These are phyloP conservation scores for Globisporangium iwayamae DNA, from an alignment of 352 stramenopile species.

Conservation along the genomic window DNA sequence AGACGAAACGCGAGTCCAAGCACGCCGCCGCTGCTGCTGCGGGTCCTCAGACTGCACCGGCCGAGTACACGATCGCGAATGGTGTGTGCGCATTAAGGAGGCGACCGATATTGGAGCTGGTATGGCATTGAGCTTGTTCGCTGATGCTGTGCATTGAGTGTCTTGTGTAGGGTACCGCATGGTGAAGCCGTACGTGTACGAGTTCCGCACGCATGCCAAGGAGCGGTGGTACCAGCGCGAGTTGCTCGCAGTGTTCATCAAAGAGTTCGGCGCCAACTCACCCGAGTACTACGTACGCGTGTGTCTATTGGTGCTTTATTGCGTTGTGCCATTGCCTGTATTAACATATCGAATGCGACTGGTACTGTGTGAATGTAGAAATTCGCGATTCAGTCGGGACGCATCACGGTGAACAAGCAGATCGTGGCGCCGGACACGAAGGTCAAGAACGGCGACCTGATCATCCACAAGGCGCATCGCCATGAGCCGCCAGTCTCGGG, in stretches of 20 bases:
- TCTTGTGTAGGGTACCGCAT: conserved; percentile 64
- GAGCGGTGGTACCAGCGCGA: conserved; percentile 90
- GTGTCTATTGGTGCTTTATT: background rate
- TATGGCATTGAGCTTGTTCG: background rate
- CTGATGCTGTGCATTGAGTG: background rate
- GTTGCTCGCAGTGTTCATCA: conserved; percentile 90
- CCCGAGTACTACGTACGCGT: conserved; percentile 81
- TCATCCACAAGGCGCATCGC: conserved; percentile 94
- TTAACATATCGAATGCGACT: conserved; percentile 6
- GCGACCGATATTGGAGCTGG: background rate
- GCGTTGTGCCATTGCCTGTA: background rate
- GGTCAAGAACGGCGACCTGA: conserved; percentile 92
- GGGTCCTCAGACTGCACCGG: conserved; percentile 34
- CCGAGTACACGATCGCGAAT: conserved; percentile 62
- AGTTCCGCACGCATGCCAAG: conserved; percentile 95
- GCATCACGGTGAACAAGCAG: conserved; percentile 91
- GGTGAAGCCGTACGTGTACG: conserved; percentile 94
- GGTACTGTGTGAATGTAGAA: conserved; percentile 38
- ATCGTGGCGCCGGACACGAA: conserved; percentile 72
- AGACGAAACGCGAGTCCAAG: conserved; percentile 31
- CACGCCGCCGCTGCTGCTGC: conserved; percentile 3
- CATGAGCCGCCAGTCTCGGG: conserved; percentile 94
- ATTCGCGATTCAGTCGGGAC: conserved; percentile 90
- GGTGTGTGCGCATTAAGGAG: conserved; percentile 18
- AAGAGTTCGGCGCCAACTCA: conserved; percentile 82